These are phyloP conservation scores for Diaporthe humulicola DNA, from an alignment of 2,329 filamentous ascomycete genomes.

Conservation along the genomic window DNA sequence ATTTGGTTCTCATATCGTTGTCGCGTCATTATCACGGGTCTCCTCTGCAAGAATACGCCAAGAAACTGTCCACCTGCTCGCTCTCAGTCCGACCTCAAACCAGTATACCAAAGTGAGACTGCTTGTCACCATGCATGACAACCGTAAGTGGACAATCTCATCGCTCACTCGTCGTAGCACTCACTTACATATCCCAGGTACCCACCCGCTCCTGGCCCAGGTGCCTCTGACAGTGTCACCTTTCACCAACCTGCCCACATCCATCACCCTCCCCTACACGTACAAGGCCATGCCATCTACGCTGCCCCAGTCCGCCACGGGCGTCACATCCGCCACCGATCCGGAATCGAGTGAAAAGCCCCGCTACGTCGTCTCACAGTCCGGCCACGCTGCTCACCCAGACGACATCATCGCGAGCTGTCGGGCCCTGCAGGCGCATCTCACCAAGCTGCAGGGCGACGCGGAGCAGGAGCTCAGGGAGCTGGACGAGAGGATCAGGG, in stretches of 20 bases:
- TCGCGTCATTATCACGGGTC: not conserved
- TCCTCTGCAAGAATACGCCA: not conserved
- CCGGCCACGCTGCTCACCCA: constrained; percentile 87
- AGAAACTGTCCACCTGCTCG: no score
- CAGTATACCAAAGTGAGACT: not conserved
- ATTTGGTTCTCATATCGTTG: not conserved
- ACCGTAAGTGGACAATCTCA: constrained; percentile 44
- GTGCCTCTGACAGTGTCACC: constrained; percentile 94
- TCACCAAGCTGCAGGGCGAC: constrained; percentile 76
- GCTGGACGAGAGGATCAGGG: constrained; percentile 77
- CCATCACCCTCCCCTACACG: constrained; percentile 93
- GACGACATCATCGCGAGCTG: constrained; percentile 89
- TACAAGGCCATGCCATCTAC: constrained; percentile 92
- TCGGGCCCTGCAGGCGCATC: constrained; percentile 80
- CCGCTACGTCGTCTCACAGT: constrained; percentile 82
- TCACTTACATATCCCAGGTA: constrained; percentile 61
- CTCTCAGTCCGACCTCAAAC: not conserved
- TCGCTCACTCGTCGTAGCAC: constrained; percentile 35
- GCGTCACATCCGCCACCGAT: constrained; percentile 58
- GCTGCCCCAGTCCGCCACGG: constrained; percentile 79
- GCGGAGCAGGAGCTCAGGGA: constrained; percentile 76
- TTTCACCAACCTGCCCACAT: constrained; percentile 89
- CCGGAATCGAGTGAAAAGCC: constrained; percentile 60
- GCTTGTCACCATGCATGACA: constrained; percentile 53
- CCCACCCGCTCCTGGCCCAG: constrained; percentile 91